These are phyloP conservation scores for Hypsizygus marmoreus DNA, from an alignment of 768 basidiomycete genomes.

Conservation along the genomic window DNA sequence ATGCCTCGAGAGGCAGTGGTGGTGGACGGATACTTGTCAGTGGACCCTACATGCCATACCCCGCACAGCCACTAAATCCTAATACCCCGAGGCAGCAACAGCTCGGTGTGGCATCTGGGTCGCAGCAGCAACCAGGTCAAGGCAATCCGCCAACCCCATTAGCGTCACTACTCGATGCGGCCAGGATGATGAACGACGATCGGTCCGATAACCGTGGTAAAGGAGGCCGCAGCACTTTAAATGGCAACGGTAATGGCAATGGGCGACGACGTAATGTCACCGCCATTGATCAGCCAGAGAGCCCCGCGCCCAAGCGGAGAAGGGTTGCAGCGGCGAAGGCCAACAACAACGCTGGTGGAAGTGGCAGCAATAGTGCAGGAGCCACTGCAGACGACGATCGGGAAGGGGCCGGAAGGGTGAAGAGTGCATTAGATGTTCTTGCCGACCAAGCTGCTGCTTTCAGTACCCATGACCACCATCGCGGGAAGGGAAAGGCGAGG, in stretches of 20 bases:
- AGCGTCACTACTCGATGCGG: constrained; percentile 60
- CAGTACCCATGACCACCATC: constrained; percentile 33
- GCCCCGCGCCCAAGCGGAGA: constrained; percentile 35
- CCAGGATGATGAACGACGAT: constrained; percentile 51
- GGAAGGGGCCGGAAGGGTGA: constrained; percentile 31
- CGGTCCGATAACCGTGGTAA: constrained; percentile 33
- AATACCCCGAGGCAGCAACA: constrained; percentile 17
- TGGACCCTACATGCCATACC: no score
- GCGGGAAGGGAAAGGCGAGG: constrained; percentile 16
- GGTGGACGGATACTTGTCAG: no score
- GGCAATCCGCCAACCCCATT: constrained; percentile 54
- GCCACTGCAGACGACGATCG: constrained; percentile 10
- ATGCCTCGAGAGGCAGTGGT: constrained; percentile 5
- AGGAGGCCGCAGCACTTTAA: constrained; percentile 8
- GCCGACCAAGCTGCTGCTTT: constrained; percentile 71
- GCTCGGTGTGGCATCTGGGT: not conserved
- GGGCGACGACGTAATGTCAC: constrained; percentile 21
- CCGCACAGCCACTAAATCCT: no score
- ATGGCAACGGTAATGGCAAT: constrained; percentile 18
- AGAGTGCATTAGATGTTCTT: constrained; percentile 68
- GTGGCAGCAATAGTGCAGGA: not conserved
- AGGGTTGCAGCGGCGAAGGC: constrained; percentile 21
- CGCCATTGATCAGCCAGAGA: constrained; percentile 32
- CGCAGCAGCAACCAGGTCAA: constrained; percentile 14
- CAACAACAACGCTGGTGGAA: constrained; percentile 1